A percentile compares a stretch with the other conserved stretches of the same genome.
Conservation (phyloP, 2,329 filamentous ascomycete species). For the Nemania bipapillata region DNA sequence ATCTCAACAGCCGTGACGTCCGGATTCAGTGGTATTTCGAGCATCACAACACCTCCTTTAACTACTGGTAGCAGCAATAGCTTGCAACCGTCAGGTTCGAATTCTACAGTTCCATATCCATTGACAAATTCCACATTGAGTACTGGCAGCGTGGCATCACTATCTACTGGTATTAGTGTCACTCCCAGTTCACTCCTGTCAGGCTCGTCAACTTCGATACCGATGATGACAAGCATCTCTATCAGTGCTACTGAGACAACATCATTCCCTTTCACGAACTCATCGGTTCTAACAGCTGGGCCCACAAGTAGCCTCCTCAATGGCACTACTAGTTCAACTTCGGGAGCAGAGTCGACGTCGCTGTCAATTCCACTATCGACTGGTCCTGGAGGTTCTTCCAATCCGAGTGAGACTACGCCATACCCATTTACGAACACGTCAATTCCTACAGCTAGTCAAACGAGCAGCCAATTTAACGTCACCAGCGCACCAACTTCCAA, state of each 20-base stretch:
- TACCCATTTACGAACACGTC: constrained; percentile 26
- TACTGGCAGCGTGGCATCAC: constrained; percentile 3
- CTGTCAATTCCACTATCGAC: constrained; percentile 1
- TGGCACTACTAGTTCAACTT: neutral
- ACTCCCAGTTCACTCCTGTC: constrained; percentile 9
- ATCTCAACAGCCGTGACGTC: neutral
- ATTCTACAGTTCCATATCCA: constrained; percentile 19
- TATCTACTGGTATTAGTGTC: neutral
- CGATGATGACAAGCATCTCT: neutral
- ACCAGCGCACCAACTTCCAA: neutral
- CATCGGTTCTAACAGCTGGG: constrained; percentile 1
- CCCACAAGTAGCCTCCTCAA: constrained; percentile 16
- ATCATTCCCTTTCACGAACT: constrained; percentile 9
- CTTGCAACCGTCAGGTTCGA: neutral
- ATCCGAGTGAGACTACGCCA: constrained; percentile 10
- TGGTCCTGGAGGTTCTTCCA: constrained; percentile 1
- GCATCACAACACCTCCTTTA: constrained; percentile 2
- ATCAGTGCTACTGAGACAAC: constrained; percentile 18
- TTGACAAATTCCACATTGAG: constrained; percentile 22
- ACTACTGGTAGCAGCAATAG: constrained; percentile 15
- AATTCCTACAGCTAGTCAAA: neutral
- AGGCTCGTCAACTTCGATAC: constrained; percentile 4
- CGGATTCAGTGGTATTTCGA: constrained; percentile 5
- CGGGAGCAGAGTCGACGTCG: neutral
- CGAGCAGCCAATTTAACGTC: neutral